Conservation (phyloP, 2,329 filamentous ascomycete genomes). For the Geosmithia morbida region DNA sequence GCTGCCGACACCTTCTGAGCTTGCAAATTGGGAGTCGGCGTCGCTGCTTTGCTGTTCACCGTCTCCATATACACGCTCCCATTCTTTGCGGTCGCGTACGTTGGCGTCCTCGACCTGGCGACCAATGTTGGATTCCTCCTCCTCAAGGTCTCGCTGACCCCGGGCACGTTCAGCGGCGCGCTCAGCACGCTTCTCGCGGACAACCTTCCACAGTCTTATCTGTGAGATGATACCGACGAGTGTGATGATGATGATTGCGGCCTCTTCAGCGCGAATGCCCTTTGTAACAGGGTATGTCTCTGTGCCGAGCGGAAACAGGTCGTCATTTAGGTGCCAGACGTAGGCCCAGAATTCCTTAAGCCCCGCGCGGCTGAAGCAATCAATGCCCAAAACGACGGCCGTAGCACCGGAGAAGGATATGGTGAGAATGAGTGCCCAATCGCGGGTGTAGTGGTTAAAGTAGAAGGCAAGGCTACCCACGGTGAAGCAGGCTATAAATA, state of each 20-base stretch:
- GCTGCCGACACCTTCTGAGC: slow-evolving; percentile 28
- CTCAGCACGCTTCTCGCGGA: slow-evolving; percentile 46
- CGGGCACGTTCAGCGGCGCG: slow-evolving; percentile 34
- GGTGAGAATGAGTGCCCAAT: slow-evolving; percentile 60
- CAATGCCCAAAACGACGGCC: slow-evolving; percentile 66
- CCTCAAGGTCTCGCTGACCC: slow-evolving; percentile 37
- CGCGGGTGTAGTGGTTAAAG: slow-evolving; percentile 63
- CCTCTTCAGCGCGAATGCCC: slow-evolving; percentile 75
- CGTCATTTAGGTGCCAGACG: slow-evolving; percentile 68
- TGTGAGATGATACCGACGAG: slow-evolving; percentile 71
- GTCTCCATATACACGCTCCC: slow-evolving; percentile 67
- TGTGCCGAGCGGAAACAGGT: slow-evolving; percentile 64
- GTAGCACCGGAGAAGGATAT: slow-evolving; percentile 77
- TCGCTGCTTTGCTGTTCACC: slow-evolving; percentile 25
- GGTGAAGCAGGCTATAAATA: slow-evolving; percentile 64
- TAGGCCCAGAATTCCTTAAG: slow-evolving; percentile 95
- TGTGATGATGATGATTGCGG: slow-evolving; percentile 59
- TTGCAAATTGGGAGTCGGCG: slow-evolving; percentile 30
- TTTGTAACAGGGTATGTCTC: slow-evolving; percentile 74
- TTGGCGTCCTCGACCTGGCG: slow-evolving; percentile 49
- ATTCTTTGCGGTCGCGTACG: slow-evolving; percentile 46
- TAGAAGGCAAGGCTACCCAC: slow-evolving; percentile 57
- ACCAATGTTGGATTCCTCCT: slow-evolving; percentile 57
- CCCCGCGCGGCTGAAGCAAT: slow-evolving; percentile 81
- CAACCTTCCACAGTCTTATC: slow-evolving; percentile 70